Evolutionary conservation across 441 rosid species (phyloP), one percentile per base, ranked within the genome.

Genomic region (Francoa sonchifolia): DNA sequence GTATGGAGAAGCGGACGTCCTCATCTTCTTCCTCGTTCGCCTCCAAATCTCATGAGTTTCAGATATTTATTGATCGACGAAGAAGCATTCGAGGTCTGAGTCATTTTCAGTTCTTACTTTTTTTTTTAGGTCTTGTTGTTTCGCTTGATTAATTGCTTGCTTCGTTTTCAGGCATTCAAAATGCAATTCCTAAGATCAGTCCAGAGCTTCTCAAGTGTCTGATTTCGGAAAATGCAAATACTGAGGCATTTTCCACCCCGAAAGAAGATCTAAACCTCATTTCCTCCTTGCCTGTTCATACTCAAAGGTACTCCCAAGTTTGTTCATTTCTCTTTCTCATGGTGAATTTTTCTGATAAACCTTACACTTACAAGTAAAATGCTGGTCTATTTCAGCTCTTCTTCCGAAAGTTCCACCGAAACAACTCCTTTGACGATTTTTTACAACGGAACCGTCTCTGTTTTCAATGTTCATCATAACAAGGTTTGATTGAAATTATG

Each of bases 401-500:
- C 33, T 15, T 6, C 44, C 0, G 73, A 63, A 59, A 45, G 17
- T 7, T 18, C 46, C 4, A 30, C 49, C 14, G 73, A 60, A 40
- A 51, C 71, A 0, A 69, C 78, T 47, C 93, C 94, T 2, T 36
- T 89, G 67, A 89, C 98, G 2, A 82, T 89, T n/a, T 85, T 85
- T 57, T 85, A 85, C 63, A 80, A 76, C 19, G 96, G 96, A 53
- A 61, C 54, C 3, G 98, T 89, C 6, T 42, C 77, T 3, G 76
- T 82, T 21, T 85, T 69, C 50, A 64, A 82, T 44, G 69, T 89
- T 20, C 66, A 79, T 40, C 68, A 26, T 13, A 66, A 67, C 33
- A 85, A 76, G 69, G 92, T 74, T 1, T 17, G 59, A 16, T 34
- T 31, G 6, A 10, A 8, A 17, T n/a, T n/a, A n/a, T n/a, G 35